These are phyloP conservation scores for Hamigera avellanea DNA, from an alignment of 495 filamentous ascomycete species.

Conservation along the genomic window DNA sequence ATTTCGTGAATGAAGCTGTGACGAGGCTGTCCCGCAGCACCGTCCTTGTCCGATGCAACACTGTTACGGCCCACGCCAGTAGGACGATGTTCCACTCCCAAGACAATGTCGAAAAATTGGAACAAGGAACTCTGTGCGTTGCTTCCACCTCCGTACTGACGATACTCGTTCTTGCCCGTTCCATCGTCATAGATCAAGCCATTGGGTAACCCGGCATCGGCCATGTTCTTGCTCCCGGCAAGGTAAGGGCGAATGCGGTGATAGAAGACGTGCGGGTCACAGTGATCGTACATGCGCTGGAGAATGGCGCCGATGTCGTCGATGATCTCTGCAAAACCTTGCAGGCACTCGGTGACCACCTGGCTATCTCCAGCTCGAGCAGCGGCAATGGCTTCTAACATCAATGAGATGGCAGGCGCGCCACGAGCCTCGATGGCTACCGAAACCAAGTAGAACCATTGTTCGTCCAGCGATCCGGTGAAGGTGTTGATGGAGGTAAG, in stretches of 20 bases:
- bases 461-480: conserved; percentile 92
- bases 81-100: conserved; percentile 83
- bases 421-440: conserved; percentile 93
- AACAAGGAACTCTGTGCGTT: conserved; percentile 94
- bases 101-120: conserved; percentile 88
- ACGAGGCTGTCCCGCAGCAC: conserved; percentile 43
- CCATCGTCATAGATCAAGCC: conserved; percentile 83
- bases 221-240: conserved; percentile 95
- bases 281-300: conserved; percentile 80
- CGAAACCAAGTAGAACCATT: conserved; percentile 95
- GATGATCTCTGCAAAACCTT: conserved; percentile 69
- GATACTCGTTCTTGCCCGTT: conserved; percentile 48
- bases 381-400: conserved; percentile 77
- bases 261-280: conserved; percentile 90
- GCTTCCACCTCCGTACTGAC: conserved; percentile 79
- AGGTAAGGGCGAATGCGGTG: conserved; percentile 87
- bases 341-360: conserved; percentile 64
- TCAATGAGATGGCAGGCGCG: conserved; percentile 75
- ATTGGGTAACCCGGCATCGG: conserved; percentile 73
- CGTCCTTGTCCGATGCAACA: conserved; percentile 29
- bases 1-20: conserved; percentile 95
- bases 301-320: conserved; percentile 70
- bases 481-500: conserved; percentile 77
- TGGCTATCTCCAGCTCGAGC: conserved; percentile 57
- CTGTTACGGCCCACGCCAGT: conserved; percentile 54